Base-by-base conservation (phyloP, 2,329 filamentous ascomycete species). In the Didymella pinodella region DNA sequence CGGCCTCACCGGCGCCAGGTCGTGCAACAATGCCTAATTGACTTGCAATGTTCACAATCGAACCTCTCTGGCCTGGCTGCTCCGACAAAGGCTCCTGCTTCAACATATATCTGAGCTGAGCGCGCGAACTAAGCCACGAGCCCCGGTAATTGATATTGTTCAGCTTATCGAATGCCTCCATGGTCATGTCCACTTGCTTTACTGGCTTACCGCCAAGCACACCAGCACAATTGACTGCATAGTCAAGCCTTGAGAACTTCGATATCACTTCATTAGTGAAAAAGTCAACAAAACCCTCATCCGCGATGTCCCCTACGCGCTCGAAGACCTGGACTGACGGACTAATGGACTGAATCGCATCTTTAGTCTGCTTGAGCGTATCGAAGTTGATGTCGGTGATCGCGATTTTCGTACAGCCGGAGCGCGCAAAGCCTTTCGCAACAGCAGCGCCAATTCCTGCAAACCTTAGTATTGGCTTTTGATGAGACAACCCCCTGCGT, bases 121-220 rank as follows among this genome's bases (percentile, higher is more conserved):
- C 84, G 49, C 68, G 62, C 40, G 85, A 83, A 61, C 84, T 86
- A 10, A 85, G 74, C 80, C 83, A 87, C 0, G 86, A 80, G 2
- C 85, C 86, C 16, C 79, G 79, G 63, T 86, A 86, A 63, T 88
- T 88, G 66, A 87, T 78, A 40, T 75, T 79, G 36, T 82, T 86
- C 46, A 87, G 77, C 7, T 75, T 75, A 55, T 87, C 84, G 45
- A 87, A 87, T 10, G 76, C 77, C 1, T 78, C 77, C 0, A 78
- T 69, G 0, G 78, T 67, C n/a, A 79, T 83, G 48, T 86, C 83
- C 0, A 81, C 81, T 20, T 79, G 75, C 34, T 78, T 74, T 10
- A 76, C 65, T 1, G 74, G 70, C 7, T 76, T 70, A 4, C 74
- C 70, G 4, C 81, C 80, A 3, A 84, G 66, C 4, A 86, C 78